Evolutionary conservation across 768 basidiomycete species (phyloP).

Genomic region (Boletellus ananiceps): DNA sequence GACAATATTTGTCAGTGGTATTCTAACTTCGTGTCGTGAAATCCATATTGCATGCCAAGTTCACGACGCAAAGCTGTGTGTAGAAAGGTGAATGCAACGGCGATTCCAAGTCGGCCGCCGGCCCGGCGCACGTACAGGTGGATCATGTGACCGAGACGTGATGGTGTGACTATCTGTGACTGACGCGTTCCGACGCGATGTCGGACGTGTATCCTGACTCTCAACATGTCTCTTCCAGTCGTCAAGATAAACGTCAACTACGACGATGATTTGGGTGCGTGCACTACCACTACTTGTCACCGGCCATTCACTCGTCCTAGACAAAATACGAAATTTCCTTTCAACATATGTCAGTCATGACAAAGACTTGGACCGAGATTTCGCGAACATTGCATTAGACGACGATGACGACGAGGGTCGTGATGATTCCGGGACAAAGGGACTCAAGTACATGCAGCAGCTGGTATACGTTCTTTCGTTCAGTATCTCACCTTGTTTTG

Average conservation of each 20-base stretch:
- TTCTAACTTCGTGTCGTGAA: too few relatives aligned
- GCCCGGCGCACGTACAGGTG: too few relatives aligned
- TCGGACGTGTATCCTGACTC: constrained; percentile 7
- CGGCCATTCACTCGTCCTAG: constrained; percentile 34
- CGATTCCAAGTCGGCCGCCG: too few relatives aligned
- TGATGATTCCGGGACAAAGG: constrained; percentile 33
- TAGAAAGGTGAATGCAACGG: too few relatives aligned
- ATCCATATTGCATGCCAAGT: too few relatives aligned
- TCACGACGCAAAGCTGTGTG: too few relatives aligned
- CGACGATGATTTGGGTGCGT: constrained; percentile 63
- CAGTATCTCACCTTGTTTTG: constrained; percentile 17
- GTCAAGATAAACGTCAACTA: constrained; percentile 61
- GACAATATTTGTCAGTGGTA: too few relatives aligned
- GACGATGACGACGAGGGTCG: constrained; percentile 41
- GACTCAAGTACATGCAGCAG: constrained; percentile 77
- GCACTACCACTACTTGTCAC: background rate
- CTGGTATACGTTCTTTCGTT: constrained; percentile 51
- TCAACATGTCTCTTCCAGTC: constrained; percentile 61
- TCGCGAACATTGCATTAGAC: constrained; percentile 67
- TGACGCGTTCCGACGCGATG: constrained; percentile 24
- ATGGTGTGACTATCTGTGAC: constrained; percentile 25
- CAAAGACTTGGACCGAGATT: constrained; percentile 61
- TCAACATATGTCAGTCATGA: constrained; percentile 60
- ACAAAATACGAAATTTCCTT: constrained; percentile 65
- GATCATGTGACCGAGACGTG: constrained; percentile 15